Evolutionary conservation across 2,329 filamentous ascomycete genomes (phyloP), one percentile per base, ranked within the genome.

Genomic region (Cladosporium sphaerospermum): DNA sequence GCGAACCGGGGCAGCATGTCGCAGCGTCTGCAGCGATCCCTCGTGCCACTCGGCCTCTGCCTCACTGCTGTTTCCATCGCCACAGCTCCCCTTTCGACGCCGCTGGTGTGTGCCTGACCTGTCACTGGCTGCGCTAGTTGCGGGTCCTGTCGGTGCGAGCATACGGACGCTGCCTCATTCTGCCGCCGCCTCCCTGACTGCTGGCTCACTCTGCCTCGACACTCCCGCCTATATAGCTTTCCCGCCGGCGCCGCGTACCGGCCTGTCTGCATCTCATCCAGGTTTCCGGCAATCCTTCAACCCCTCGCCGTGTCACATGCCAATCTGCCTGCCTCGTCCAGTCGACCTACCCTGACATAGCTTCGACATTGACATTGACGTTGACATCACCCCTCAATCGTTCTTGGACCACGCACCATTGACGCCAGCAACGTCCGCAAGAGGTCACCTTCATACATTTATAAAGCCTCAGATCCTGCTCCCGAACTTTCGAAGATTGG

Each of bases 41-140:
- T 63, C 59, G 65, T 66, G 60, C 61, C 64, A 69, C 65, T 62
- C 64, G 60, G 62, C 62, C 60, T 62, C 50, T 62, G 60, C 61
- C 63, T 64, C 60, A 56, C 62, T 58, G 60, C 65, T 64, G 54
- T 61, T 63, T 67, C 56, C 60, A 65, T 65, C 58, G 48, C 56
- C 47, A 40, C 55, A 11, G 40, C 55, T 54, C 52, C 47, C 51
- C 51, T 57, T 63, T 64, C 59, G 64, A 63, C 58, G 47, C 58
- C 50, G 52, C 57, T 59, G 59, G 61, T 64, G 62, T 62, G 59
- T 62, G 58, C 59, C 64, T 53, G 57, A 59, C 53, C 66, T 65
- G 62, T 67, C 62, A 64, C 63, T 63, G 61, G 59, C 64, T 63
- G 60, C 55, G 54, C 56, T 39, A 50, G n/a, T 31, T 50, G 47